phyloP scores from a whole-genome alignment of 73 alveolate species.

The Paramecium sonneborni region DNA sequence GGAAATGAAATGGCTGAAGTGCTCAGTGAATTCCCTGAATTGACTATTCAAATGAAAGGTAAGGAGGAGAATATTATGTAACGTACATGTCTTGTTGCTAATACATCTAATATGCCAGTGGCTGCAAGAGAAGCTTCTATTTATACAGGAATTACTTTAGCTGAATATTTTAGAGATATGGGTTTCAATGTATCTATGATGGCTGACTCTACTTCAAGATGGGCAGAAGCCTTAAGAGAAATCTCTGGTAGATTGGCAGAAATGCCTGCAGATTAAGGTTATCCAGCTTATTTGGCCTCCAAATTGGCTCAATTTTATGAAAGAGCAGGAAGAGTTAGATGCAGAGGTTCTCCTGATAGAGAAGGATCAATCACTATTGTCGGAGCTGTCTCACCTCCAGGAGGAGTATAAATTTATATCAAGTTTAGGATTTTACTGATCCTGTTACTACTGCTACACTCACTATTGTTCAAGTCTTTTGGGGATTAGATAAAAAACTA shows the following conservation, averaged over 20 bases:
- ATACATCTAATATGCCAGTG: slow-evolving; percentile 99
- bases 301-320: slow-evolving; percentile 98
- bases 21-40: slow-evolving; percentile 97
- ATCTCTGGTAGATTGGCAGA: slow-evolving; percentile 99
- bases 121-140: slow-evolving; percentile 99
- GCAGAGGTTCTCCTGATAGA: slow-evolving; percentile 98
- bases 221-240: slow-evolving; percentile 99
- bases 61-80: slow-evolving; percentile 94
- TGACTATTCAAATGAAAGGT: slow-evolving; percentile 85
- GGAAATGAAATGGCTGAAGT: slow-evolving; percentile 99
- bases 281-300: slow-evolving; percentile 98
- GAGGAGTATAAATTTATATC: slow-evolving; percentile 75
- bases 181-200: slow-evolving; percentile 98
- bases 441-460: slow-evolving; percentile 99
- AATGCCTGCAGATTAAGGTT: slow-evolving; percentile 99
- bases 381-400: slow-evolving; percentile 96
- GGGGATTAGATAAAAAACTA: slow-evolving; percentile 98
- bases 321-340: slow-evolving; percentile 98
- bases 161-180: slow-evolving; percentile 99
- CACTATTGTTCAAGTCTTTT: slow-evolving; percentile 97
- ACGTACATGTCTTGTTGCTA: slow-evolving; percentile 98
- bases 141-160: slow-evolving; percentile 97
- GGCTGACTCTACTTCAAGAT: slow-evolving; percentile 99
- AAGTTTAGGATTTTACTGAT: slow-evolving; percentile 94
- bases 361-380: slow-evolving; percentile 90